Evolutionary conservation across 768 basidiomycete species (phyloP), one percentile per base, ranked within the genome.

Genomic region (Pulveroboletus sp.): DNA sequence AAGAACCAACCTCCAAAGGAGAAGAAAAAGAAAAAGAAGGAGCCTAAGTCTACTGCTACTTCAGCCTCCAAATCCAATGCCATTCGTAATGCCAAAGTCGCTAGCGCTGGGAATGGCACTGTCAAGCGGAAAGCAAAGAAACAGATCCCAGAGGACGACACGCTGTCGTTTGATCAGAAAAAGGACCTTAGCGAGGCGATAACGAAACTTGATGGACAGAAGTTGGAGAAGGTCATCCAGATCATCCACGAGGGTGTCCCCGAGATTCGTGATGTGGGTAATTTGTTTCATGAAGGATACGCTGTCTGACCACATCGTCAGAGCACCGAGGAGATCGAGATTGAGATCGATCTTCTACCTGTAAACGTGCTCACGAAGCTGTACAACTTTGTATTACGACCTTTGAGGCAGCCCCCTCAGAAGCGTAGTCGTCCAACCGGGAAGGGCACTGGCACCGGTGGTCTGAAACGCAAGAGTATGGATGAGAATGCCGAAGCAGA

Each of bases 131-230:
- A 78, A 61, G 57, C 70, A 31, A 89, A 88, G 76, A 87, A 86
- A 66, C 74, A 76, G 35, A 67, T 82, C 39, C 70, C 79, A 9
- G 88, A 91, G 57, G 86, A 90, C 59, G 89, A 93, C 50, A 83
- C 86, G 2, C 76, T 97, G 33, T 87, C 90, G 45, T 90, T 95
- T 66, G 91, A 93, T 57, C 95, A 98, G 76, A 99, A 99, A 85
- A 93, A 96, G 71, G 93, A 97, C 65, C 74, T 99, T 49, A 95
- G 93, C 62, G 93, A 97, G 69, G 89, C 93, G 45, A 99, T 99
- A 57, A 78, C 79, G 52, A 80, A 80, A 61, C 81, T 96, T 24
- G 91, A 96, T 57, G 93, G 85, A 18, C 67, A 77, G 45, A 88
- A 87, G 65, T 72, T 98, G 53, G 88, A 92, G 69, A 83, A 82